Evolutionary conservation across 768 basidiomycete genomes (phyloP), one percentile per base, ranked within the genome.

Genomic region (Boletus tylopilopsis): DNA sequence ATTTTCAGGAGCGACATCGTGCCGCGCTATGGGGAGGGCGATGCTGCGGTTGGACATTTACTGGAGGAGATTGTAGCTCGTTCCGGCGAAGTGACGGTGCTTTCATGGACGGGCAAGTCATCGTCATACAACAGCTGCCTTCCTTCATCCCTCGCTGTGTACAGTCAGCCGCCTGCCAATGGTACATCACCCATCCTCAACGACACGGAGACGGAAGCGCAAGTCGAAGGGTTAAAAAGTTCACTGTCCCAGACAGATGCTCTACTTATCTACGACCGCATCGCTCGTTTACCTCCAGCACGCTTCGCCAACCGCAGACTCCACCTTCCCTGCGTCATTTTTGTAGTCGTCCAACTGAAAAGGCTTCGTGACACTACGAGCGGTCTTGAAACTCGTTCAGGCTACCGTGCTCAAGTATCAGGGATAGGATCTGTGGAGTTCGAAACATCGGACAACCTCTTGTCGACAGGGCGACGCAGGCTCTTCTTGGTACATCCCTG

Each of bases 51-150:
- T 6, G 56, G 50, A 2, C 57, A 47, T 21, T 48, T 58, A 3
- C 27, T 58, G 35, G 51, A 58, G 4, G 51, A 54, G 16, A 50
- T 58, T 3, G 33, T 58, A 8, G 11, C 38, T 4, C 56, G 57
- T 21, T 47, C 37, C 2, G 48, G 51, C 1, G 56, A 50, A 0
- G 45, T 49, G 19, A 50, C 45, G 0, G 57, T 54, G 5, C 45
- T 54, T 39, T 30, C 24, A n/a, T 58, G 56, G 56, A 19, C 24
- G 1, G 56, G 51, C n/a, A 22, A 39, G 18, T 37, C 50, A 4
- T 49, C 45, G 2, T 7, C 25, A 9, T 58, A 57, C 22, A 57
- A 57, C 16, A 57, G 53, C 15, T 56, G 55, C 19, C 45, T 56
- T 21, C 54, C 55, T 0, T 21, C 13, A 8, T 23, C 45, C 15